These are phyloP conservation scores for Akanthomyces dipterigenus DNA, from an alignment of 2,329 filamentous ascomycete genomes.

Conservation along the genomic window DNA sequence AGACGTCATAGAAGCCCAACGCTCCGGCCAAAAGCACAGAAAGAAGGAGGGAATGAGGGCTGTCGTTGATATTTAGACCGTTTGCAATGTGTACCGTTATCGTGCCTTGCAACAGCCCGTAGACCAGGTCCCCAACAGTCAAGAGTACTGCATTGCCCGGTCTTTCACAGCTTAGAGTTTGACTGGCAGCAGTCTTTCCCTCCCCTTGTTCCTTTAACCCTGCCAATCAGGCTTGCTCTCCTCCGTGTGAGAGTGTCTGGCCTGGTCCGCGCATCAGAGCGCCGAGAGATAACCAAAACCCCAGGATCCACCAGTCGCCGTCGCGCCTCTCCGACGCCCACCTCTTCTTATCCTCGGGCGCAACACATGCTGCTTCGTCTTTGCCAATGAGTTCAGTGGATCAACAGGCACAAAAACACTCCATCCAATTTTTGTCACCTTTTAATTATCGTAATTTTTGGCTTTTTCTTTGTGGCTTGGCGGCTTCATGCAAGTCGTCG, in stretches of 20 bases:
- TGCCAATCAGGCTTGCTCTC: background rate
- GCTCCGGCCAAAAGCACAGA: background rate
- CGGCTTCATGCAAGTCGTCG: background rate
- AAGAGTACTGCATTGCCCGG: background rate
- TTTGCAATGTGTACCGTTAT: background rate
- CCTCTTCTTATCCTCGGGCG: background rate
- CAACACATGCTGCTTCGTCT: background rate
- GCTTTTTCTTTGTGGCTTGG: background rate
- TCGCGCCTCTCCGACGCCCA: background rate
- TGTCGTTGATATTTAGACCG: background rate
- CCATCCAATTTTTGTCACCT: background rate
- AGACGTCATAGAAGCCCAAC: background rate
- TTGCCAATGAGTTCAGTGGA: background rate
- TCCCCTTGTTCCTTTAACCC: background rate
- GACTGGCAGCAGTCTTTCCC: too few relatives aligned
- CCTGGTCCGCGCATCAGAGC: constrained; percentile 5
- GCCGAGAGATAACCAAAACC: constrained; percentile 9
- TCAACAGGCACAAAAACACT: background rate
- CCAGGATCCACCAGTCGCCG: background rate
- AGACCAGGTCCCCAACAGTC: background rate
- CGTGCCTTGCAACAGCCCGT: background rate
- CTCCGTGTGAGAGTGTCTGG: too few relatives aligned
- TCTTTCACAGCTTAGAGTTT: background rate
- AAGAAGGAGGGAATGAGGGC: background rate
- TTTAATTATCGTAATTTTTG: background rate